Percentiles rank a stretch among this genome's conserved stretches.
phyloP scores from a whole-genome alignment of 2,329 filamentous ascomycete species.

The Penicillium oxalicum region DNA sequence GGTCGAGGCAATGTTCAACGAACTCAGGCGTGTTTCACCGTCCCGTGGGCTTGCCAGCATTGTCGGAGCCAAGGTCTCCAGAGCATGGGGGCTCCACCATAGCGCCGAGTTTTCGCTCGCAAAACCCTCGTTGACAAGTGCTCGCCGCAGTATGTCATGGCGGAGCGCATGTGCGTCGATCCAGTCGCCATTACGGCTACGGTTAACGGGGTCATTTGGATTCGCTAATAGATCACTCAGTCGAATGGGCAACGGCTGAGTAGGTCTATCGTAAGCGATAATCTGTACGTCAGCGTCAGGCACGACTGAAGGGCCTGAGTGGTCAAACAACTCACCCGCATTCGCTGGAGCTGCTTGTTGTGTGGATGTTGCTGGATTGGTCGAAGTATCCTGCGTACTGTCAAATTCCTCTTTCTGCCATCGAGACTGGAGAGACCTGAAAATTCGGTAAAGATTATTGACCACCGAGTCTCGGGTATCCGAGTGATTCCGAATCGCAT shows the following conservation, averaged over 20 bases:
- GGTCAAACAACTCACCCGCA: neutral
- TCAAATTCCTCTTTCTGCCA: neutral
- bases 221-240: neutral
- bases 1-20: neutral
- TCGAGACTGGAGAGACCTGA: neutral
- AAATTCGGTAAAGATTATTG: neutral
- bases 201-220: neutral
- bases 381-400: no score
- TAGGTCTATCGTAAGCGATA: neutral
- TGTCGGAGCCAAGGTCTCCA: neutral
- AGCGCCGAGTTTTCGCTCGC: neutral
- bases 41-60: neutral
- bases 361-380: neutral
- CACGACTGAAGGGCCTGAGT: neutral
- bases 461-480: neutral
- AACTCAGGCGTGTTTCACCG: neutral
- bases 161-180: neutral
- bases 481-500: neutral
- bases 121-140: neutral
- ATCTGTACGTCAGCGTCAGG: conserved; percentile 1
- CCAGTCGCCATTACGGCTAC: neutral
- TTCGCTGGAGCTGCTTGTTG: neutral
- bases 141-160: neutral
- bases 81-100: neutral
- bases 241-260: neutral